These are phyloP conservation scores for Neurospora sp. DNA, from an alignment of 495 filamentous ascomycete species.

Conservation along the genomic window DNA sequence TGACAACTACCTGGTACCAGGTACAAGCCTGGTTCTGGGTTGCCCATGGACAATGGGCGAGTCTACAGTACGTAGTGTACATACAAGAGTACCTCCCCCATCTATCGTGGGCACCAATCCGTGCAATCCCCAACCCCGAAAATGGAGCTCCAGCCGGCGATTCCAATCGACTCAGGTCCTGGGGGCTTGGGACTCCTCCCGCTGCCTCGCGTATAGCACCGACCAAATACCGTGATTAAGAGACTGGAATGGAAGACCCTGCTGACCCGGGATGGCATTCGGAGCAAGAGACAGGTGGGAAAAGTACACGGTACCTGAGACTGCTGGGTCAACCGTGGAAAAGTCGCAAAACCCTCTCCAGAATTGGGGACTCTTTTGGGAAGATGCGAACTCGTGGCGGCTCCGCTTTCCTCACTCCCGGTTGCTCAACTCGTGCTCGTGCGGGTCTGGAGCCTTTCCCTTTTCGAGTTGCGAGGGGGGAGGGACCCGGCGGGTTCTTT, in stretches of 20 bases:
- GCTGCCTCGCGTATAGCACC: not conserved
- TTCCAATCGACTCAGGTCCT: not conserved
- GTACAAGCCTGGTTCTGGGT: not conserved
- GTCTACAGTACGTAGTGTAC: not conserved
- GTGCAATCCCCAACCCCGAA: not conserved
- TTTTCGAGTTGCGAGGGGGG: not conserved
- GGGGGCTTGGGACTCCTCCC: not conserved
- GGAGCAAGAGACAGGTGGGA: not conserved
- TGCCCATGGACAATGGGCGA: not conserved
- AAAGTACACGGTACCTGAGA: not conserved
- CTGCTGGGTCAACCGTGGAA: not conserved
- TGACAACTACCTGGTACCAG: not conserved
- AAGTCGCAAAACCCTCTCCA: not conserved
- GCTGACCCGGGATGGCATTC: not conserved
- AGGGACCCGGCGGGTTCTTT: not conserved
- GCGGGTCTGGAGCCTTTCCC: not conserved
- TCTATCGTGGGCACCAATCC: not conserved
- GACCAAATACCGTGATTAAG: not conserved
- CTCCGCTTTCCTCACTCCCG: not conserved
- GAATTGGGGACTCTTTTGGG: not conserved
- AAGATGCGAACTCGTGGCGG: not conserved
- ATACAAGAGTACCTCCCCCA: not conserved
- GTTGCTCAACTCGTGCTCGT: not conserved
- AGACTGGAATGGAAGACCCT: not conserved
- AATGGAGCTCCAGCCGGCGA: not conserved